A percentile compares a stretch with the other conserved stretches of the same genome.
Evolutionary conservation across 495 filamentous ascomycete species (phyloP).

Genomic region (Glonium stellatum): DNA sequence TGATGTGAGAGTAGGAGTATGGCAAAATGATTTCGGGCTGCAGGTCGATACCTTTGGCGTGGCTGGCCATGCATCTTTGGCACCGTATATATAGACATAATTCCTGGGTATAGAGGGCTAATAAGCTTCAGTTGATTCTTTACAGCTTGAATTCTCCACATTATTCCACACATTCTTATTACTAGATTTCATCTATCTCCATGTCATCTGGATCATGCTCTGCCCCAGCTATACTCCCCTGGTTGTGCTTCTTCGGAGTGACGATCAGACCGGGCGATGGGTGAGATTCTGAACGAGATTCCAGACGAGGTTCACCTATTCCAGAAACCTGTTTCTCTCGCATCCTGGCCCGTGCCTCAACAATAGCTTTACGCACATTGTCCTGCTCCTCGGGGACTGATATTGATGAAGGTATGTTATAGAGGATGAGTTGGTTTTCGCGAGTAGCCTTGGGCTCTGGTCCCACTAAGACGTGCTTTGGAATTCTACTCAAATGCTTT

Average conservation of each 20-base stretch:
- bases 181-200: constrained; percentile 54
- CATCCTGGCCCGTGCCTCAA: constrained; percentile 68
- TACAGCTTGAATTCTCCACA: background rate
- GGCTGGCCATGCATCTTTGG: no score
- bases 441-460: constrained; percentile 37
- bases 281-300: background rate
- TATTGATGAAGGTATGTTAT: constrained; percentile 68
- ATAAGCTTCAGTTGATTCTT: background rate
- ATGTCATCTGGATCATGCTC: constrained; percentile 58
- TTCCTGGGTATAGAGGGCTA: background rate
- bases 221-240: background rate
- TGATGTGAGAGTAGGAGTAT: no score
- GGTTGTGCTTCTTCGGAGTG: no score
- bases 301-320: constrained; percentile 6
- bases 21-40: no score
- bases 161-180: constrained; percentile 1
- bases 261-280: no score
- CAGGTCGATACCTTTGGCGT: no score
- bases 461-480: constrained; percentile 51
- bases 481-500: constrained; percentile 67
- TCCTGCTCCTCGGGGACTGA: constrained; percentile 70
- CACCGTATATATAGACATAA: no score
- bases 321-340: constrained; percentile 43
- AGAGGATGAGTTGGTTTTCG: constrained; percentile 71
- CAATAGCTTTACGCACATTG: constrained; percentile 75